Evolutionary conservation across 306 rosid genomes (phyloP).

Genomic region (Amphicarpaea edgeworthii): DNA sequence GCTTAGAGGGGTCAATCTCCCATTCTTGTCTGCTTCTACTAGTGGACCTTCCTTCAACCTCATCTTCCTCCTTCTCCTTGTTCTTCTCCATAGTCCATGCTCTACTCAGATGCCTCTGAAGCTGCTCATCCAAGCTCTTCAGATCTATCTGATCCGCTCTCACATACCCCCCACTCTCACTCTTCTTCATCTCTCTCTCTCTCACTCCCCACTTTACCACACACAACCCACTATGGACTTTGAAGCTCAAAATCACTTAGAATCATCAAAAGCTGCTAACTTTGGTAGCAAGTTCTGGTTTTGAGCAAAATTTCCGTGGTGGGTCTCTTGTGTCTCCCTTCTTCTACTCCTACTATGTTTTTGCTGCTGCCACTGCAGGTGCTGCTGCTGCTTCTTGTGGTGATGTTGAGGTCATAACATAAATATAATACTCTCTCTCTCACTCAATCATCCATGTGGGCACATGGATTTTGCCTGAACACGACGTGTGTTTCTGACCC

Average conservation of each 20-base stretch:
- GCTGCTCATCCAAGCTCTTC: constrained; percentile 97
- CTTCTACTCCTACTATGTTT: constrained; percentile 16
- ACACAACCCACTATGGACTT: constrained; percentile 35
- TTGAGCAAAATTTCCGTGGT: constrained; percentile 40
- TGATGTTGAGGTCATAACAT: constrained; percentile 47
- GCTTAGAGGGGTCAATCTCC: constrained; percentile 98
- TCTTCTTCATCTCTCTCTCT: constrained; percentile 70
- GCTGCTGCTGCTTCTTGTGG: constrained; percentile 8
- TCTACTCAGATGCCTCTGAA: constrained; percentile 88
- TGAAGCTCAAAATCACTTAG: constrained; percentile 9
- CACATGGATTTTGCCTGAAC: constrained; percentile 96
- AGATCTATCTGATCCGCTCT: constrained; percentile 99
- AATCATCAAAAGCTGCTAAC: constrained; percentile 36
- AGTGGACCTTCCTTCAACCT: constrained; percentile 54
- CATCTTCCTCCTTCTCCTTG: constrained; percentile 68
- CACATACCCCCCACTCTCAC: constrained; percentile 85
- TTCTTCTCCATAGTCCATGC: constrained; percentile 96
- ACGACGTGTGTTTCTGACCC: constrained; percentile 89
- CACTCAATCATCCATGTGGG: constrained; percentile 79
- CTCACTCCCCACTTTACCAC: not conserved
- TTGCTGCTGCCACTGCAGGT: constrained; percentile 14
- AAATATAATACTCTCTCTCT: constrained; percentile 46
- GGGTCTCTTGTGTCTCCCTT: constrained; percentile 39
- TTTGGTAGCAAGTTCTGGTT: constrained; percentile 37
- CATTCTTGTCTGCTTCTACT: constrained; percentile 72